A percentile compares a stretch with the other conserved stretches of the same genome.
Conservation (phyloP, 176 grass and related monocot genomes). For the Raddia guianensis region DNA sequence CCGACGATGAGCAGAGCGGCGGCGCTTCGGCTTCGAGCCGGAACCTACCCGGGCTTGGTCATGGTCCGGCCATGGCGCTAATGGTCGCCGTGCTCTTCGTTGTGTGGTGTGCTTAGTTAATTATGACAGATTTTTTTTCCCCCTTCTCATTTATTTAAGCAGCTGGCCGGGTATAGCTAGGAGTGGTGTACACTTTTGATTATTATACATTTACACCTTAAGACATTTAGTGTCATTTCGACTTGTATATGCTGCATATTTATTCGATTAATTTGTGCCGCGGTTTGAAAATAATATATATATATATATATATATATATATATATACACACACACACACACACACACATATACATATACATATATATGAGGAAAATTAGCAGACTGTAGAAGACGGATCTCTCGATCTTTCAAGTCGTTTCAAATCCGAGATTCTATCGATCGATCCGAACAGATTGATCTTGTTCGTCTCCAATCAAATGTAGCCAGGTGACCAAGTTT, state of each 20-base stretch:
- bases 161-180: not conserved
- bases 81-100: not conserved
- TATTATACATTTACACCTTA: not conserved
- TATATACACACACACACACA: no score
- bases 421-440: no score
- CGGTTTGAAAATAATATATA: not conserved
- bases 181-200: not conserved
- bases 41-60: not conserved
- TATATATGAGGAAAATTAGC: no score
- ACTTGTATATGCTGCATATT: conserved; percentile 5
- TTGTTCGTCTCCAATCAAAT: no score
- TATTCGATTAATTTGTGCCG: not conserved
- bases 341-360: no score
- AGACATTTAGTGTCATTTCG: not conserved
- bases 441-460: no score
- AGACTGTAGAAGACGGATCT: no score
- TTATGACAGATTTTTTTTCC: not conserved
- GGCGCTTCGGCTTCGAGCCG: not conserved
- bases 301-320: no score
- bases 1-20: not conserved
- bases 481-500: no score
- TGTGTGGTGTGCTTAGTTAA: not conserved
- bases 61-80: conserved; percentile 10
- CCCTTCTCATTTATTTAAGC: not conserved
- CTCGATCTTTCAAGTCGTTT: no score